A percentile compares a stretch with the other conserved stretches of the same genome.
Evolutionary conservation across 1,139 yeast species (phyloP).

Genomic region (Taphrina wiesneri): DNA sequence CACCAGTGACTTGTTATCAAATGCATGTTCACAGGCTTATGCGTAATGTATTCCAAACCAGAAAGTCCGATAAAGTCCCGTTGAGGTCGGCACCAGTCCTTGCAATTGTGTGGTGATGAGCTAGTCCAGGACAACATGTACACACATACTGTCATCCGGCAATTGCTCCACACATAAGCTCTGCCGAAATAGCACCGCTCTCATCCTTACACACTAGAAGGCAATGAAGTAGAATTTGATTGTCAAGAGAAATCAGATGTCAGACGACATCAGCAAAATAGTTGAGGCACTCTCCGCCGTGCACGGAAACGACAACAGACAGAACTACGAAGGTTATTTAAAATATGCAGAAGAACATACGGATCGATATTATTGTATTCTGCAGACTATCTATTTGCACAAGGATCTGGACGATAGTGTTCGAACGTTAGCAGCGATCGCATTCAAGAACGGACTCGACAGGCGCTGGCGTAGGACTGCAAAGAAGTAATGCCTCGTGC

Average conservation of each 20-base stretch:
- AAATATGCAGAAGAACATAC: slow-evolving; percentile 6
- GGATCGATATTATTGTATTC: slow-evolving; percentile 51
- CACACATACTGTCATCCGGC: too few relatives aligned
- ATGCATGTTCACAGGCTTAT: too few relatives aligned
- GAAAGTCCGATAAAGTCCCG: too few relatives aligned
- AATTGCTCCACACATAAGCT: too few relatives aligned
- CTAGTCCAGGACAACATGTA: too few relatives aligned
- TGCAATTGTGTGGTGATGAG: too few relatives aligned
- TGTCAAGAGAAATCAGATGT: not conserved
- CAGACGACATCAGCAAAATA: not conserved
- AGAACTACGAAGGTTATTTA: slow-evolving; percentile 9
- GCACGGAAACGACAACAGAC: not conserved
- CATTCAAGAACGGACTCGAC: slow-evolving; percentile 83
- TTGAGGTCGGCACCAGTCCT: too few relatives aligned
- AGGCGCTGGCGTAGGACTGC: slow-evolving; percentile 77
- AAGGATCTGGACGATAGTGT: slow-evolving; percentile 57
- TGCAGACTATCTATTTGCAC: slow-evolving; percentile 65
- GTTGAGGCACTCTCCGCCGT: not conserved
- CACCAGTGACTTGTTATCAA: too few relatives aligned
- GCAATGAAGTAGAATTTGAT: too few relatives aligned
- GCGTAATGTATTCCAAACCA: too few relatives aligned
- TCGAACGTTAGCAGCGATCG: slow-evolving; percentile 84
- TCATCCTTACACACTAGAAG: too few relatives aligned
- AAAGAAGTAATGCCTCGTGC: slow-evolving; percentile 41
- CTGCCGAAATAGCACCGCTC: too few relatives aligned